Percentiles rank a stretch among this genome's conserved stretches.
Evolutionary conservation across 768 basidiomycete genomes (phyloP).

Genomic region (Suillus americanus): DNA sequence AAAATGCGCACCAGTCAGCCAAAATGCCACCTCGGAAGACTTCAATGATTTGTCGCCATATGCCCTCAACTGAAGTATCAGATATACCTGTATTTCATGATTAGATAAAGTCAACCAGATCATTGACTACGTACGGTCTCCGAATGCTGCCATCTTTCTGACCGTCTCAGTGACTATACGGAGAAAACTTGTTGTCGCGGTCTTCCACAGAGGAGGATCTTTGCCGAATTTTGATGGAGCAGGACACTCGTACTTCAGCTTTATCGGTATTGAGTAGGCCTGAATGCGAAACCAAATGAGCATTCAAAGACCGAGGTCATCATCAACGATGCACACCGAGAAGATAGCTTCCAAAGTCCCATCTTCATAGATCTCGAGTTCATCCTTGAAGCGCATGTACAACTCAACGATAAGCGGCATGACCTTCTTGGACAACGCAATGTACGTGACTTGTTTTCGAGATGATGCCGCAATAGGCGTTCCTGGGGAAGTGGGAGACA

Average conservation of each 20-base stretch:
- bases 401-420: slow-evolving; percentile 86
- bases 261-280: slow-evolving; percentile 90
- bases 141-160: slow-evolving; percentile 48
- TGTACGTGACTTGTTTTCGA: slow-evolving; percentile 79
- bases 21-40: slow-evolving; percentile 80
- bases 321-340: slow-evolving; percentile 48
- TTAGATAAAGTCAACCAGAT: not conserved
- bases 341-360: slow-evolving; percentile 85
- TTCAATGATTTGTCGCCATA: slow-evolving; percentile 84
- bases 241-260: slow-evolving; percentile 94
- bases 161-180: slow-evolving; percentile 69
- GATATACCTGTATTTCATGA: slow-evolving; percentile 45
- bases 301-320: not conserved
- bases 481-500: slow-evolving; percentile 14
- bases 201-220: slow-evolving; percentile 91
- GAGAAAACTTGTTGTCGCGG: slow-evolving; percentile 81
- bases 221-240: slow-evolving; percentile 84
- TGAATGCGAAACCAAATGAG: slow-evolving; percentile 24
- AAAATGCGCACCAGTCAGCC: slow-evolving; percentile 70
- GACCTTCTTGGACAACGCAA: slow-evolving; percentile 82
- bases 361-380: slow-evolving; percentile 40
- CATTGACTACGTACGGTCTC: slow-evolving; percentile 40
- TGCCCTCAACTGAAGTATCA: slow-evolving; percentile 67
- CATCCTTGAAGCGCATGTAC: slow-evolving; percentile 52
- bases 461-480: slow-evolving; percentile 20